Conservation (phyloP, 495 filamentous ascomycete genomes). For the Beverwykella pulmonaria region DNA sequence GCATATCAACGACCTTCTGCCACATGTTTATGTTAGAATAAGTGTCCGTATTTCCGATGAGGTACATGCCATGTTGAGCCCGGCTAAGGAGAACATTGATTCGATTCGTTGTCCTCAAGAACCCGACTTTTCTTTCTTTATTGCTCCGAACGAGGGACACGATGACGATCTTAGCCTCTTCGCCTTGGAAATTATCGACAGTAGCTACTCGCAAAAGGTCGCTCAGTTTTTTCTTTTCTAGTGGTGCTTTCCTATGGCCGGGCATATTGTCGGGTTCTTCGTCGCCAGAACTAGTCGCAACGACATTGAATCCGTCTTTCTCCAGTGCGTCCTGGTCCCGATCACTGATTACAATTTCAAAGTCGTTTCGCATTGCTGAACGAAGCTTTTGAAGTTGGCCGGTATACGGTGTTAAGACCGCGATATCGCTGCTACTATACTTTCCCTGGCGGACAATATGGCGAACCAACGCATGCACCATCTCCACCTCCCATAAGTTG, state of each 20-base stretch:
- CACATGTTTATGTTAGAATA: constrained; percentile 67
- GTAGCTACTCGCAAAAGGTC: constrained; percentile 71
- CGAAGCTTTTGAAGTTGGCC: constrained; percentile 70
- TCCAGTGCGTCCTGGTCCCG: constrained; percentile 66
- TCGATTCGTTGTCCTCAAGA: constrained; percentile 69
- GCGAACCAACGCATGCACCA: constrained; percentile 65
- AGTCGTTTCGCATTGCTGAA: constrained; percentile 52
- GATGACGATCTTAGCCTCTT: constrained; percentile 80
- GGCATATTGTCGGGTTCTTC: constrained; percentile 57
- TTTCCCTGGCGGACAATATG: constrained; percentile 73
- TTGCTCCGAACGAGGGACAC: constrained; percentile 83
- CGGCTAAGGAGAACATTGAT: constrained; percentile 78
- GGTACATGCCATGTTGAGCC: constrained; percentile 81
- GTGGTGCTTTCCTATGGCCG: constrained; percentile 66
- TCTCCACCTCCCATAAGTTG: constrained; percentile 69
- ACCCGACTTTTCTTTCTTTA: constrained; percentile 61
- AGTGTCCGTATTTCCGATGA: constrained; percentile 72
- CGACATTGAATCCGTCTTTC: constrained; percentile 62
- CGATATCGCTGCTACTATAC: constrained; percentile 70
- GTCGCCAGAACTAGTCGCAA: no score
- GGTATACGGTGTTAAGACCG: constrained; percentile 76
- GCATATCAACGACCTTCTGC: constrained; percentile 61
- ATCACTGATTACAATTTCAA: constrained; percentile 69
- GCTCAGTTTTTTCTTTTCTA: constrained; percentile 58
- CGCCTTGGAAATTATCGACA: constrained; percentile 81